Percentiles rank a stretch among this genome's conserved stretches.
phyloP scores from a whole-genome alignment of 371 early-diverging fungal genomes.

The Apophysomyces trapeziformis region DNA sequence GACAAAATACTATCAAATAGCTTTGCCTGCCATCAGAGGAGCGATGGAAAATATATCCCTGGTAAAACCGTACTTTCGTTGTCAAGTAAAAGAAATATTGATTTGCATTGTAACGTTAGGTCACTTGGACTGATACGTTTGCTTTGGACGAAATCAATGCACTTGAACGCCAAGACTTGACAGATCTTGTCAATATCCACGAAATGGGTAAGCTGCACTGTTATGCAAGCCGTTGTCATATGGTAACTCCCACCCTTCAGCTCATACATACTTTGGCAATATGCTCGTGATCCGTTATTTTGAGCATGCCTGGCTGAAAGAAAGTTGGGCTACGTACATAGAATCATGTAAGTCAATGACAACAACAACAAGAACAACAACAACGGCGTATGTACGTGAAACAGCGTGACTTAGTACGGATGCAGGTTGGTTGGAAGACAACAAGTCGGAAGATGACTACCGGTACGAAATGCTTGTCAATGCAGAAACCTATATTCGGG shows the following conservation, averaged over 20 bases:
- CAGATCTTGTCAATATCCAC: constrained; percentile 55
- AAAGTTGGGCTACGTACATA: constrained; percentile 64
- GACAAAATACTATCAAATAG: constrained; percentile 63
- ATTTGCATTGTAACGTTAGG: constrained; percentile 11
- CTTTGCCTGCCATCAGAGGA: constrained; percentile 40
- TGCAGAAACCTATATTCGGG: constrained; percentile 37
- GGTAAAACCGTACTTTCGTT: constrained; percentile 18
- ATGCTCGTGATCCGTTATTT: constrained; percentile 61
- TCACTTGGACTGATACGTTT: constrained; percentile 36
- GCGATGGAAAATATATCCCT: constrained; percentile 70
- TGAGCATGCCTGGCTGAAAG: constrained; percentile 73
- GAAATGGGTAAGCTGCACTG: constrained; percentile 49
- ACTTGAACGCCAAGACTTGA: constrained; percentile 25
- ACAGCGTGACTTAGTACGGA: constrained; percentile 3
- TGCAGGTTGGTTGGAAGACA: constrained; percentile 53
- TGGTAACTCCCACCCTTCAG: constrained; percentile 15
- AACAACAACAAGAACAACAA: not conserved
- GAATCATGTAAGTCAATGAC: constrained; percentile 35
- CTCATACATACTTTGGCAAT: constrained; percentile 68
- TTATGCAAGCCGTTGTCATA: not conserved
- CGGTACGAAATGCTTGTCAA: constrained; percentile 40
- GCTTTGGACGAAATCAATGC: constrained; percentile 39
- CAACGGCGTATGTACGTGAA: not conserved
- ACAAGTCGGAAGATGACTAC: constrained; percentile 44
- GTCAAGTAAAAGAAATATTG: not conserved